Conservation (phyloP, 2,329 filamentous ascomycete species). For the Fragosphaeria purpurea region DNA sequence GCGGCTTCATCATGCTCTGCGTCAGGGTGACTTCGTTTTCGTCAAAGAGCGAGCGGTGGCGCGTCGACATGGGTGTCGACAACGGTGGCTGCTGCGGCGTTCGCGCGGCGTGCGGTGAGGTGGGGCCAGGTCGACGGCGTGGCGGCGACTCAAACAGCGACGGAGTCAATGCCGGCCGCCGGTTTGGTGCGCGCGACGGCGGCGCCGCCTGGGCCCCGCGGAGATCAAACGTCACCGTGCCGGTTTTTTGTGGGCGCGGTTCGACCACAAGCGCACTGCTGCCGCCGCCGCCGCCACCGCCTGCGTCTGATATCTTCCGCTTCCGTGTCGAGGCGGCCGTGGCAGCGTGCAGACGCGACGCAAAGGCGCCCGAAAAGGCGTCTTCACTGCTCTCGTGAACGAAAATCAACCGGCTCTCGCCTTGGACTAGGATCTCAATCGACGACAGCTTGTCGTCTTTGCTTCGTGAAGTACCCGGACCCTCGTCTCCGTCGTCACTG, state of each 20-base stretch:
- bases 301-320: constrained; percentile 20
- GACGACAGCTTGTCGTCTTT: constrained; percentile 27
- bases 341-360: constrained; percentile 16
- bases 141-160: constrained; percentile 9
- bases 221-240: constrained; percentile 40
- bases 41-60: constrained; percentile 14
- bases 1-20: constrained; percentile 15
- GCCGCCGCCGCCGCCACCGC: constrained; percentile 14
- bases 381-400: constrained; percentile 40
- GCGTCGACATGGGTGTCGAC: not conserved
- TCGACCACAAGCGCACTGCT: constrained; percentile 45
- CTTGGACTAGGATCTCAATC: constrained; percentile 43
- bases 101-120: not conserved
- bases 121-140: not conserved
- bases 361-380: constrained; percentile 12
- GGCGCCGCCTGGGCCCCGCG: constrained; percentile 22
- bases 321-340: constrained; percentile 25
- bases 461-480: no score
- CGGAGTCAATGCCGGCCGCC: not conserved
- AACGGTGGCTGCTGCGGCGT: not conserved
- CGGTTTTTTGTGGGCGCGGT: constrained; percentile 30
- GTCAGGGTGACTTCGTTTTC: constrained; percentile 18
- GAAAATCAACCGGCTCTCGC: constrained; percentile 45
- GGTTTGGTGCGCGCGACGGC: constrained; percentile 6
- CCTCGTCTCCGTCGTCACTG: not conserved